Base-by-base conservation (phyloP, 2,329 filamentous ascomycete genomes). In the Neofusicoccum umdonicola region DNA sequence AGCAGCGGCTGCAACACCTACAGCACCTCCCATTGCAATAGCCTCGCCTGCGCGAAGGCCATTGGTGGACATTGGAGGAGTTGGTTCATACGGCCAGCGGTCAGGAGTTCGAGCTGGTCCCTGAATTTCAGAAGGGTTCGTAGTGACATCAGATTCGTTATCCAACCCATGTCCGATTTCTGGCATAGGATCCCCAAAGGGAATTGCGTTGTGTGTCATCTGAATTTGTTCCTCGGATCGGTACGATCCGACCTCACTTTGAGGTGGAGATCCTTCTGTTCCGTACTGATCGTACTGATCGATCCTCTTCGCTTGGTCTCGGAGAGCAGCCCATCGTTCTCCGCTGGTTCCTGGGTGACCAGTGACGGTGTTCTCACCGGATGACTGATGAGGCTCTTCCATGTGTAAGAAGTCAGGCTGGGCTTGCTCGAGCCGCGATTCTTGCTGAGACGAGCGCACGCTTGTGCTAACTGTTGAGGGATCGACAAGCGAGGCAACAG, bases 401-500 rank as follows among this genome's bases (percentile, higher is more conserved):
- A 60, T 60, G n/a, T 54, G 39, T 17, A 41, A 31, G 41, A 52
- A 42, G 9, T 64, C 50, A 9, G 47, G 44, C 17, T 62, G 42
- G 19, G 11, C 17, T 15, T 45, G 27, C 4, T 60, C 63, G n/a
- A 58, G n/a, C 3, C 27, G 52, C 2, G 52, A 64, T 12, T 51
- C 48, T 4, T 47, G 37, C 2, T 72, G 67, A 15, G 77, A 78
- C 1, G 77, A 78, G 11, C 72, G 75, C 51, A 77, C 72, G 67
- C 67, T 62, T 8, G 56, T 60, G 50, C 79, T 93, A 62, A 97
- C 74, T 12, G 89, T 85, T 2, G 92, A 96, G 0, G 92, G 94
- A 17, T 93, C 92, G 70, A 95, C 90, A 6, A 98, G 81, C 15
- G 93, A 97, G 7, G 94, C 94, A 11, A 98, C 93, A 9, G 90